Evolutionary conservation across 2,329 filamentous ascomycete species (phyloP), one percentile per base, ranked within the genome.

Genomic region (Coniochaeta ligniaria): DNA sequence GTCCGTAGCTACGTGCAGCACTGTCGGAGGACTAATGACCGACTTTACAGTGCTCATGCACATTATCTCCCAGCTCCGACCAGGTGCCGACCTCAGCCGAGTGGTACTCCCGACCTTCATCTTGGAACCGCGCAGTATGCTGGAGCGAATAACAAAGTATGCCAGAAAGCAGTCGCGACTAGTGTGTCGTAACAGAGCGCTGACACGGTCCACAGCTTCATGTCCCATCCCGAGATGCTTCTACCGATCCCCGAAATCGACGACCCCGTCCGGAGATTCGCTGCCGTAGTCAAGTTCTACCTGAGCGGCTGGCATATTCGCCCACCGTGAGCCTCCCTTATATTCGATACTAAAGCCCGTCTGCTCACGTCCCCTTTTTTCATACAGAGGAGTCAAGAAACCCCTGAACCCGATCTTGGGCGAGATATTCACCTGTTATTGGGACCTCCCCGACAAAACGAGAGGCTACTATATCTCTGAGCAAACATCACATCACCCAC

Each of bases 301-400:
- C 81, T 99, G 52, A 96, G 92, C 74, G 95, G 95, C 69, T 99
- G 95, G 95, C 95, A 99, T 74, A 97, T 99, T 73, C 95, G 94
- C 75, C 95, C 95, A 71, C 90, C 92, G 92, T 96, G 84, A 71
- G 90, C 82, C 33, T n/a, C 6, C 24, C 24, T 31, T 4, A 8
- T 28, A 6, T 2, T 57, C 22, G 35, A 7, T 11, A 14, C n/a
- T 24, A 20, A n/a, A n/a, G 38, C 54, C 17, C 9, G n/a, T 24
- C 59, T 35, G 59, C 70, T 72, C 61, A 72, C 65, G 38, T 17
- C 43, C 8, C 9, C 5, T 28, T 38, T 2, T n/a, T n/a, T n/a
- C n/a, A n/a, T 57, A 65, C 67, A 96, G 92, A 68, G 95, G 95
- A 63, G 95, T 99, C 68, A 99, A 99, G 81, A 99, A 99, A 73